phyloP scores from a whole-genome alignment of 305 asterid genomes.

The Solanum hybrid region DNA sequence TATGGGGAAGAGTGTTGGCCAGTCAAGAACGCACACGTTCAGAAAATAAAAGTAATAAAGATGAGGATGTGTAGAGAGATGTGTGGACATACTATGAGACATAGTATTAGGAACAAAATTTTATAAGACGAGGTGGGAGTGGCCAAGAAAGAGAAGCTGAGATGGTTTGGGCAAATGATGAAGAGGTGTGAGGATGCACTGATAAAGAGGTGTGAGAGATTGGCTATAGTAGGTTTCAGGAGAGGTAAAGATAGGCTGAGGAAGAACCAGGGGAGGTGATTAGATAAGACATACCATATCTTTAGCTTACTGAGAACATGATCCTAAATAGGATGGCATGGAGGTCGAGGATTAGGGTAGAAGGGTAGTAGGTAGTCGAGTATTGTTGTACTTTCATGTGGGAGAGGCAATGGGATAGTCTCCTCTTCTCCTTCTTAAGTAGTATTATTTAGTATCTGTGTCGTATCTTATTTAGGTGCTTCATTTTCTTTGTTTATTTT shows the following conservation, averaged over 20 bases:
- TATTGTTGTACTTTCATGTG: not conserved
- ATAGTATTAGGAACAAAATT: not conserved
- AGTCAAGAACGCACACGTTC: not conserved
- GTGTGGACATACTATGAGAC: not conserved
- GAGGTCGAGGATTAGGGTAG: not conserved
- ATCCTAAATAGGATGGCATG: not conserved
- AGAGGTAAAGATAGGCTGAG: not conserved
- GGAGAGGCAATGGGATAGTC: not conserved
- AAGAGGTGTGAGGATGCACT: not conserved
- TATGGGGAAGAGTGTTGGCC: not conserved
- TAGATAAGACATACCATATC: not conserved
- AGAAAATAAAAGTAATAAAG: not conserved
- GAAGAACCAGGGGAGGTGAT: not conserved
- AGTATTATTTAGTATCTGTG: not conserved
- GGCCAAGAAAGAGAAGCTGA: not conserved
- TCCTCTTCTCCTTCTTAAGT: not conserved
- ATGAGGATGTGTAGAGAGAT: not conserved
- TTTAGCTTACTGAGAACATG: not conserved
- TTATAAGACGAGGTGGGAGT: not conserved
- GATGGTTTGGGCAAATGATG: not conserved
- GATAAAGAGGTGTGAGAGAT: not conserved
- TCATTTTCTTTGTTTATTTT: not conserved
- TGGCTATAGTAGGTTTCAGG: not conserved
- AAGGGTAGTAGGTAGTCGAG: not conserved
- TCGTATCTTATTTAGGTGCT: not conserved